Base-by-base conservation (phyloP, 2,329 filamentous ascomycete species). In the Sarocladiaceae sp. region DNA sequence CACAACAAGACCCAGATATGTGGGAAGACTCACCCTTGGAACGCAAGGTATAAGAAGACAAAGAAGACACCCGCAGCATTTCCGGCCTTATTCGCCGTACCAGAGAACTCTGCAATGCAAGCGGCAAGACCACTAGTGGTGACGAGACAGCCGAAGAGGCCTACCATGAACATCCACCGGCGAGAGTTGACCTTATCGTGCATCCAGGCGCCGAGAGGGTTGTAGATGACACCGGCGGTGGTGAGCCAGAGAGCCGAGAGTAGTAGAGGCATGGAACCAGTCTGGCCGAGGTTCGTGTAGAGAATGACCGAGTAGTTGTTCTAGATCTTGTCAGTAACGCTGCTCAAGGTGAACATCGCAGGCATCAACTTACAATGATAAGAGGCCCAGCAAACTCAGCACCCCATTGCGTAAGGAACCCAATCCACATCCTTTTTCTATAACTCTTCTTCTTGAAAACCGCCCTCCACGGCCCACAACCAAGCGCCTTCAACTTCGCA, bases 391-490 rank as follows among this genome's bases (percentile, higher is more conserved):
- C 73, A 58, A 78, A 78, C 51, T 78, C 74, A 2, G 75, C 74
- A 20, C 75, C 75, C 73, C 74, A 79, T 56, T 78, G 76, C 0
- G 74, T 78, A 31, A 78, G 61, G 54, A 78, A 79, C 0, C 74
- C 75, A 37, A 79, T 75, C 1, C 70, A 65, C 73, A 79, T 76
- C 1, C 76, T 65, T 63, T 76, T 78, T 17, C 75, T 65, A 55
- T 77, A 76, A 8, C 72, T 73, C 53, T 67, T 69, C 59, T 73
- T 76, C 58, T 68, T 71, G 20, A 74, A n/a, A 0, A 75, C 66
- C 0, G 74, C 74, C 33, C 60, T 70, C 72, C 73, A 76, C 0
- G 71, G 67, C 1, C 60, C 70, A n/a, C 66, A 62, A 0, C 70
- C 69, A 7, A 69, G 66, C 0, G 60, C 60, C 25, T 67, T 62